Evolutionary conservation across 805 yeast genomes (phyloP).

Genomic region (Candida yuanshanica): DNA sequence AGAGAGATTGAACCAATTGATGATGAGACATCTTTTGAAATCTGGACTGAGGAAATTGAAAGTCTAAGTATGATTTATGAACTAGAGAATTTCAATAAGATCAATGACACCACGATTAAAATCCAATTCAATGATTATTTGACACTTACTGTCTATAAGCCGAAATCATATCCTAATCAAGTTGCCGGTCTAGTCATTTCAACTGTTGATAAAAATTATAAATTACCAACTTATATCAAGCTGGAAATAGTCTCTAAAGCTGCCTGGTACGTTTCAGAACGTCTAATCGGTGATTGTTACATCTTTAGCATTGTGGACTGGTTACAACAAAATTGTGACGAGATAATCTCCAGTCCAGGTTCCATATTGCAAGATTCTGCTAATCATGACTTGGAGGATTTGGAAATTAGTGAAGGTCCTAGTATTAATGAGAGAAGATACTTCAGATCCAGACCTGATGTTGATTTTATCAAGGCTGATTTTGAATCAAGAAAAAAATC

Average conservation of each 20-base stretch:
- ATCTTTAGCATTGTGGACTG: constrained; percentile 69
- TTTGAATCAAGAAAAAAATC: constrained; percentile 30
- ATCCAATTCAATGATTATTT: constrained; percentile 23
- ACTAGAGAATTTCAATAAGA: constrained; percentile 25
- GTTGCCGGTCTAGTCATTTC: constrained; percentile 66
- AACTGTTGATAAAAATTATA: constrained; percentile 32
- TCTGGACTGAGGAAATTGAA: constrained; percentile 76
- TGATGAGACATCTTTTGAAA: constrained; percentile 23
- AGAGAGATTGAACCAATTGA: constrained; percentile 7
- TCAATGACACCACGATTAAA: constrained; percentile 20
- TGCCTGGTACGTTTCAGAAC: constrained; percentile 36
- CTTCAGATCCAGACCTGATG: constrained; percentile 26
- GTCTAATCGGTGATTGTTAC: constrained; percentile 63
- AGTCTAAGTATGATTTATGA: constrained; percentile 55
- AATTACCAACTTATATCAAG: constrained; percentile 67
- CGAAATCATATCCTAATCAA: constrained; percentile 53
- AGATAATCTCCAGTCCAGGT: constrained; percentile 70
- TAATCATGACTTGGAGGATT: constrained; percentile 2
- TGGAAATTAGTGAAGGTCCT: constrained; percentile 1
- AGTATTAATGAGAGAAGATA: constrained; percentile 7
- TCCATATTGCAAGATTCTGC: constrained; percentile 38
- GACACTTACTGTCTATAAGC: constrained; percentile 36
- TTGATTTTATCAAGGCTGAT: constrained; percentile 28
- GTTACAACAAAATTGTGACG: constrained; percentile 57
- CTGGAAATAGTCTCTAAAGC: constrained; percentile 46